Conservation (phyloP, 1,139 yeast species). For the Meyerozyma sp. region DNA sequence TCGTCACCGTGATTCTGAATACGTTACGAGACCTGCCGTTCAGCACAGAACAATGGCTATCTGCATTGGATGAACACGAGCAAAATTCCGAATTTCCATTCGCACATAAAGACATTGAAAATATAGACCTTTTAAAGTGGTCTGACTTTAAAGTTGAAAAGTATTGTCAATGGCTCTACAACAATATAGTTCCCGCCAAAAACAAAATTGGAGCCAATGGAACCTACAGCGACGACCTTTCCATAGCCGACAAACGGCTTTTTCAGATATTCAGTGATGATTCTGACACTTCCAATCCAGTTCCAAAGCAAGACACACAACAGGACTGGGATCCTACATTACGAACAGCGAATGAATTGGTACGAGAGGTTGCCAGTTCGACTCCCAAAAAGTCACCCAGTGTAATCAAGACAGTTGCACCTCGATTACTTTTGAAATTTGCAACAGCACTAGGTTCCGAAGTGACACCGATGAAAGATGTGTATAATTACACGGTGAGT, state of each 20-base stretch:
- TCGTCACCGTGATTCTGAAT: constrained; percentile 20
- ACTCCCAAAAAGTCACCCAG: not conserved
- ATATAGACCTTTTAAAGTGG: constrained; percentile 32
- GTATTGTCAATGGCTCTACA: constrained; percentile 39
- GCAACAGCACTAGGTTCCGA: not conserved
- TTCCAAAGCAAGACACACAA: not conserved
- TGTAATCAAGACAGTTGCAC: not conserved
- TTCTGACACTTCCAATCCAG: not conserved
- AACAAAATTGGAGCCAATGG: constrained; percentile 7
- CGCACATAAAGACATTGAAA: constrained; percentile 12
- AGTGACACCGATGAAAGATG: not conserved
- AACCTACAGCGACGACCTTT: not conserved
- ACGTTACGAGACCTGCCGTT: constrained; percentile 7
- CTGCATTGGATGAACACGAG: constrained; percentile 15
- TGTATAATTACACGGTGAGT: not conserved
- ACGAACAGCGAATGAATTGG: not conserved
- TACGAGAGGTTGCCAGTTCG: not conserved
- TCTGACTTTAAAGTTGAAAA: constrained; percentile 29
- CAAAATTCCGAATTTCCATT: constrained; percentile 15
- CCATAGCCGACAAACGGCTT: not conserved
- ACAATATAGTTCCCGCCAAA: constrained; percentile 24
- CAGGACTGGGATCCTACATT: not conserved
- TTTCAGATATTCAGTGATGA: not conserved
- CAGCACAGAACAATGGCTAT: constrained; percentile 18
- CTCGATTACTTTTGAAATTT: not conserved